Percentiles rank a stretch among this genome's conserved stretches.
Conservation (phyloP, 2,329 filamentous ascomycete species). For the Clarireedia monteithiana region DNA sequence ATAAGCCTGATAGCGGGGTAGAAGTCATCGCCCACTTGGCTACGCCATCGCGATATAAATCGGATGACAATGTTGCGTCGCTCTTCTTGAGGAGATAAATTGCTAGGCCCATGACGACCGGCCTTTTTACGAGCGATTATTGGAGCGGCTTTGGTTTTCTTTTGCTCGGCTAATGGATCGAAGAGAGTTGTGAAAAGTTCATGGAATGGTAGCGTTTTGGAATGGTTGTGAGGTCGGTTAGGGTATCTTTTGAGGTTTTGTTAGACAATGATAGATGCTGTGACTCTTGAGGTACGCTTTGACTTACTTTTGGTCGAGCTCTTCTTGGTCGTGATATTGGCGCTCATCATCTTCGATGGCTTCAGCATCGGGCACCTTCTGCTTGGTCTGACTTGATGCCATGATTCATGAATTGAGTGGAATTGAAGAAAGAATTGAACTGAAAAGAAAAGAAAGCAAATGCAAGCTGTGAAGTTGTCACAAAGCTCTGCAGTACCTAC, state of each 20-base stretch:
- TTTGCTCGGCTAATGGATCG: conserved; percentile 70
- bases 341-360: conserved; percentile 35
- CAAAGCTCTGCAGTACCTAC: too few species aligned
- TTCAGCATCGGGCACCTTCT: conserved; percentile 16
- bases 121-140: conserved; percentile 45
- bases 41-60: conserved; percentile 82
- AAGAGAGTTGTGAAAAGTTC: conserved; percentile 73
- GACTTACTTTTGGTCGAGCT: conserved; percentile 22
- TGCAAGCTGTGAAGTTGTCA: too few species aligned
- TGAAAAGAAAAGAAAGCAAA: too few species aligned
- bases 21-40: conserved; percentile 83
- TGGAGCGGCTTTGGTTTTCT: conserved; percentile 48
- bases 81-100: conserved; percentile 66
- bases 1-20: conserved; percentile 90
- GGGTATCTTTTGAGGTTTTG: conserved; percentile 52
- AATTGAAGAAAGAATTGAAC: background rate
- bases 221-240: conserved; percentile 72
- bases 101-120: conserved; percentile 44
- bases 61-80: conserved; percentile 73
- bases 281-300: background rate
- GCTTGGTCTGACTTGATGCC: conserved; percentile 4
- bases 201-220: conserved; percentile 73
- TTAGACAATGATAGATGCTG: background rate
- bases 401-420: background rate
- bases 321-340: conserved; percentile 36